phyloP scores from a whole-genome alignment of 176 grass and related monocot genomes.

The Rhynchospora tenuis region DNA sequence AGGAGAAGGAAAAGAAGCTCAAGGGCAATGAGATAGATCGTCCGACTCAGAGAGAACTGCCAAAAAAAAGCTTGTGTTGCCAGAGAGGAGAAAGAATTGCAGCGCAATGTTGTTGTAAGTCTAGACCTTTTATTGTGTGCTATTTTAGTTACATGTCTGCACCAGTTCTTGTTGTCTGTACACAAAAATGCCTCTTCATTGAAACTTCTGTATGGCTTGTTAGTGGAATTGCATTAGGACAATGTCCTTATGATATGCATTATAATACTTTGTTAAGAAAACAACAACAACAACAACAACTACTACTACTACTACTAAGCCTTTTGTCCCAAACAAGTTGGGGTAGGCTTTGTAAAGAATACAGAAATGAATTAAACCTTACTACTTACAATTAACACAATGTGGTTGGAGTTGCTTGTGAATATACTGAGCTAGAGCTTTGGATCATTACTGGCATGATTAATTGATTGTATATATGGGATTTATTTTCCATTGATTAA shows the following conservation, averaged over 20 bases:
- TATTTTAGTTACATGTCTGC: constrained; percentile 2
- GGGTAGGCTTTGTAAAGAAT: background rate
- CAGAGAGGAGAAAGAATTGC: constrained; percentile 25
- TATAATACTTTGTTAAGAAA: no score
- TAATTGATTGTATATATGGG: constrained; percentile 4
- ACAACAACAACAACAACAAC: no score
- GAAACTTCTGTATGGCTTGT: background rate
- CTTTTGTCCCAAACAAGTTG: no score
- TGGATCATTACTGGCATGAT: background rate
- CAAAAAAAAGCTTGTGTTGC: constrained; percentile 21
- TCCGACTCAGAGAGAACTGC: constrained; percentile 27
- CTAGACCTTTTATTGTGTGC: background rate
- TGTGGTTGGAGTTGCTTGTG: background rate
- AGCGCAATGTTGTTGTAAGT: constrained; percentile 35
- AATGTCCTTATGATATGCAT: background rate
- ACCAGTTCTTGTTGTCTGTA: background rate
- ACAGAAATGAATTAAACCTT: background rate
- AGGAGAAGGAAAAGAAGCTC: constrained; percentile 26
- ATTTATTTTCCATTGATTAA: constrained; percentile 1
- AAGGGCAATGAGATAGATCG: constrained; percentile 35
- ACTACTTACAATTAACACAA: background rate
- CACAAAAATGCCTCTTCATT: background rate
- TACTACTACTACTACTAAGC: no score
- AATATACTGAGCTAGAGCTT: no score
- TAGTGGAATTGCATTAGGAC: background rate